phyloP scores from a whole-genome alignment of 1,139 yeast species.

The Yamadazyma jaroonii region DNA sequence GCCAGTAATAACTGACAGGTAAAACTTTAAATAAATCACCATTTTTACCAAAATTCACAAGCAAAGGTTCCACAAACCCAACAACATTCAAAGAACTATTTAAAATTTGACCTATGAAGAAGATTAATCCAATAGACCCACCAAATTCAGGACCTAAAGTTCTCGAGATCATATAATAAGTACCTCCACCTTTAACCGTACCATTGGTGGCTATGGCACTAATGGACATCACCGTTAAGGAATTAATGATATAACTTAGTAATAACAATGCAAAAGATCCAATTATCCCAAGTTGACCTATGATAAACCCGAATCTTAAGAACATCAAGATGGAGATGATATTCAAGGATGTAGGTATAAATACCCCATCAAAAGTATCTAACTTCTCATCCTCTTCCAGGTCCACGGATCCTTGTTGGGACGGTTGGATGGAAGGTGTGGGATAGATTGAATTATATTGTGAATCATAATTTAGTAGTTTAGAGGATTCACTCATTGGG shows the following conservation, averaged over 20 bases:
- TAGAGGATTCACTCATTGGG: constrained; percentile 5
- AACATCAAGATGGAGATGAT: constrained; percentile 81
- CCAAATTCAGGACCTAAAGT: constrained; percentile 83
- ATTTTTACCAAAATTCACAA: constrained; percentile 60
- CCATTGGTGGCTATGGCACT: constrained; percentile 84
- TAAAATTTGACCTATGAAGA: constrained; percentile 72
- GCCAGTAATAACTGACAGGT: constrained; percentile 56
- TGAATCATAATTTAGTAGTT: neutral
- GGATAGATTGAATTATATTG: constrained; percentile 4
- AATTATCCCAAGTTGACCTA: constrained; percentile 73
- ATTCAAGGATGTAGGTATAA: constrained; percentile 71
- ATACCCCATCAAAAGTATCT: constrained; percentile 76
- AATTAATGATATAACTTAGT: constrained; percentile 62
- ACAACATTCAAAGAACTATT: constrained; percentile 78
- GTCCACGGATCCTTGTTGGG: neutral
- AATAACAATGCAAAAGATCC: constrained; percentile 59
- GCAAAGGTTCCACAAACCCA: constrained; percentile 71
- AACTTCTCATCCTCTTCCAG: constrained; percentile 40
- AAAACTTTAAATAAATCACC: constrained; percentile 56
- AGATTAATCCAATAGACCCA: constrained; percentile 76
- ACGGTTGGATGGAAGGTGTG: neutral
- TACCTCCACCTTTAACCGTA: constrained; percentile 82
- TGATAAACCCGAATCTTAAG: constrained; percentile 72
- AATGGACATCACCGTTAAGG: constrained; percentile 68
- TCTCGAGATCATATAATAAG: constrained; percentile 78